A percentile compares a stretch with the other conserved stretches of the same genome.
phyloP scores from a whole-genome alignment of 306 rosid genomes.

The Castanospermum australe region DNA sequence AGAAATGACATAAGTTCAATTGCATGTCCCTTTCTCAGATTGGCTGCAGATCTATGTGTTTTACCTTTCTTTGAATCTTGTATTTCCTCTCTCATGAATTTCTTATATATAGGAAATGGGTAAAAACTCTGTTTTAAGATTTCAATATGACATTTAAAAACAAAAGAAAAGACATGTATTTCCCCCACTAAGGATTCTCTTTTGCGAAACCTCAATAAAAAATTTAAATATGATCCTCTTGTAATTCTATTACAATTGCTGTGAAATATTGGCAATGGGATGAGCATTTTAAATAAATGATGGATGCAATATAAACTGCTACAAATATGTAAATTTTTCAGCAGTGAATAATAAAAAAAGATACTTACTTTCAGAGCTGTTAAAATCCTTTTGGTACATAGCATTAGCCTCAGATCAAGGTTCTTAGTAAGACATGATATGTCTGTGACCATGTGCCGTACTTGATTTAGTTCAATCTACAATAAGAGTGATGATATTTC shows the following conservation, averaged over 20 bases:
- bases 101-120: neutral
- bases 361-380: constrained; percentile 36
- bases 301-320: neutral
- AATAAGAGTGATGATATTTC: neutral
- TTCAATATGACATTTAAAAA: neutral
- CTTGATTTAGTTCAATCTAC: constrained; percentile 41
- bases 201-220: neutral
- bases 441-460: constrained; percentile 48
- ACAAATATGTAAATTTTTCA: neutral
- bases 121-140: neutral
- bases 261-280: neutral
- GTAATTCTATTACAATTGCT: neutral
- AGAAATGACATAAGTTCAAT: neutral
- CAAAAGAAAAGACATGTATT: neutral
- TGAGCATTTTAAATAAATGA: neutral
- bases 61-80: neutral
- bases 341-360: neutral
- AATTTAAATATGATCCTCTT: neutral
- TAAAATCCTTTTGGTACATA: constrained; percentile 33
- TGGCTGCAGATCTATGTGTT: neutral
- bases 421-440: constrained; percentile 45
- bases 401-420: constrained; percentile 54
- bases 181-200: neutral
- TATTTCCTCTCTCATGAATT: neutral
- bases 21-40: neutral